Evolutionary conservation across 169 alveolate species (phyloP).

Genomic region (Plasmodium vivax): DNA sequence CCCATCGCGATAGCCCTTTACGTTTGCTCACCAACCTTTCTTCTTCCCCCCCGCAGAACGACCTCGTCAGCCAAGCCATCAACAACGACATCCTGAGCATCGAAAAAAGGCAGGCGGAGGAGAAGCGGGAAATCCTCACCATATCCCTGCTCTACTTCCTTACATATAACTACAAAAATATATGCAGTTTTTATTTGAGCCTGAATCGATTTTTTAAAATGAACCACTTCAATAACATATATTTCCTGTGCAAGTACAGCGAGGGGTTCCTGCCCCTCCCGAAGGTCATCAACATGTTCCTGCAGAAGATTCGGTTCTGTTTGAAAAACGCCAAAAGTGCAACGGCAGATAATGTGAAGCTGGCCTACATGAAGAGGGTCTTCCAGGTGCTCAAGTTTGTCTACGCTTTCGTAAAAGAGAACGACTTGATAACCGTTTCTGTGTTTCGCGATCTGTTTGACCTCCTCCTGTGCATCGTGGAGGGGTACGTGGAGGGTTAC

Average conservation of each 20-base stretch:
- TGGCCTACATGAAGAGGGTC: neutral
- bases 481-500: neutral
- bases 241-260: conserved; percentile 58
- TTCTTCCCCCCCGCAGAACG: conserved; percentile 17
- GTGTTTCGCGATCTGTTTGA: conserved; percentile 19
- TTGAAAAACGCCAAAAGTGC: neutral
- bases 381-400: conserved; percentile 22
- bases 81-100: conserved; percentile 30
- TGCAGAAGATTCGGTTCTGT: neutral
- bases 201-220: conserved; percentile 14
- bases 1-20: neutral
- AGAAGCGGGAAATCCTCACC: conserved; percentile 31
- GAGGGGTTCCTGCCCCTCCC: conserved; percentile 23
- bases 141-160: conserved; percentile 24
- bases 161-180: conserved; percentile 12
- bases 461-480: neutral
- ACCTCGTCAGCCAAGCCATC: conserved; percentile 30
- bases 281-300: neutral
- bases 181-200: conserved; percentile 2
- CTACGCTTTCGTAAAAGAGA: conserved; percentile 22
- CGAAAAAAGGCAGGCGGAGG: conserved; percentile 8
- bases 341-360: neutral
- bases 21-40: neutral
- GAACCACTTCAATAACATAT: conserved; percentile 22
- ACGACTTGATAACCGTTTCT: conserved; percentile 1